Evolutionary conservation across 352 stramenopile genomes (phyloP).

Genomic region (Saprolegnia diclina): DNA sequence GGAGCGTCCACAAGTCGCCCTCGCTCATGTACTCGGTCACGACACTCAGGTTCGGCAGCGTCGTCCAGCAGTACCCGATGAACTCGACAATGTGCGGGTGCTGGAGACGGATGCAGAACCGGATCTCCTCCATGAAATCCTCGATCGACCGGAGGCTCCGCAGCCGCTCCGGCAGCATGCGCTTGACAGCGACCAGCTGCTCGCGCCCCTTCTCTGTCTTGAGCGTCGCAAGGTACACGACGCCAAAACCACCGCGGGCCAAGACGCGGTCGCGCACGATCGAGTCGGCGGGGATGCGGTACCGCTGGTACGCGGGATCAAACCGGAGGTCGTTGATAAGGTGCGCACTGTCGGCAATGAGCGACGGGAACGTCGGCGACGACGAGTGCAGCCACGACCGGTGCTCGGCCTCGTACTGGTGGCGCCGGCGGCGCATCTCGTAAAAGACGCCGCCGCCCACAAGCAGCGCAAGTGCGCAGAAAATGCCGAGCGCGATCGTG

Average conservation of each 20-base stretch:
- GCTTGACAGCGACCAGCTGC: constrained; percentile 14
- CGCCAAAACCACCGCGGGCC: constrained; percentile 68
- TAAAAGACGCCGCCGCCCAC: neutral
- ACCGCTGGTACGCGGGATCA: constrained; percentile 64
- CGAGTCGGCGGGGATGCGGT: constrained; percentile 61
- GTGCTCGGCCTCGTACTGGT: constrained; percentile 2
- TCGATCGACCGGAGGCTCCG: constrained; percentile 30
- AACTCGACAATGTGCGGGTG: constrained; percentile 87
- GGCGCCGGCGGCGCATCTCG: constrained; percentile 4
- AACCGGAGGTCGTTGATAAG: constrained; percentile 29
- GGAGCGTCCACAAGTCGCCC: constrained; percentile 50
- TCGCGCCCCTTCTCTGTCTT: neutral
- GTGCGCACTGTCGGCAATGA: constrained; percentile 43
- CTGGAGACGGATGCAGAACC: constrained; percentile 64
- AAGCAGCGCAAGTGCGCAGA: neutral
- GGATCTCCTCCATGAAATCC: constrained; percentile 38
- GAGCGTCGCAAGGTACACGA: constrained; percentile 63
- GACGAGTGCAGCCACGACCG: neutral
- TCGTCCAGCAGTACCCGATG: constrained; percentile 40
- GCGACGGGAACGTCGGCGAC: neutral
- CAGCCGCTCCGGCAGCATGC: constrained; percentile 18
- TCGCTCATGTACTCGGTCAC: constrained; percentile 94
- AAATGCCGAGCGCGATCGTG: neutral
- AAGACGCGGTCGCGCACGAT: constrained; percentile 56
- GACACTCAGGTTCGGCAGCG: constrained; percentile 89